Conservation (phyloP, 192 early-diverging fungal species). For the Coemansia erecta region DNA sequence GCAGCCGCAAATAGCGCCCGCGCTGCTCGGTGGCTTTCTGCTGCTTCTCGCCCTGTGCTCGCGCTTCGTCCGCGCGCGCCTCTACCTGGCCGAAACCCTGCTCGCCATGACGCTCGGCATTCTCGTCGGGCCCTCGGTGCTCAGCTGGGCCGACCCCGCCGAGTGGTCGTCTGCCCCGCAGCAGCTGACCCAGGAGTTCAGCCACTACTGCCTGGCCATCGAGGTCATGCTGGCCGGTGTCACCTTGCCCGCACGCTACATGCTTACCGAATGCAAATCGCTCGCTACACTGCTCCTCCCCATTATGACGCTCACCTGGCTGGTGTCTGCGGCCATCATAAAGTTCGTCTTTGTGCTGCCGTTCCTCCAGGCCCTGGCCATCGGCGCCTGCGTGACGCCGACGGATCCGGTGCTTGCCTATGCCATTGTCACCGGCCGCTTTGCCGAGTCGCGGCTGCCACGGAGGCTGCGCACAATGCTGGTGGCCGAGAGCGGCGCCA, state of each 20-base stretch:
- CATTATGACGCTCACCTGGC: constrained; percentile 82
- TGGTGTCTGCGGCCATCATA: constrained; percentile 63
- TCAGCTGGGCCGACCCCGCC: constrained; percentile 71
- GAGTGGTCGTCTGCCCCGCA: constrained; percentile 45
- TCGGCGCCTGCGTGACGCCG: constrained; percentile 82
- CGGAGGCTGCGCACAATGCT: constrained; percentile 70
- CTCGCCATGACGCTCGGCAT: constrained; percentile 86
- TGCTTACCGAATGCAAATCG: constrained; percentile 66
- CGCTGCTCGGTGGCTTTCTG: constrained; percentile 73
- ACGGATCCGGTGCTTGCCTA: constrained; percentile 95
- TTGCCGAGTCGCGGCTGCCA: constrained; percentile 88
- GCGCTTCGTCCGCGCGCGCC: constrained; percentile 64
- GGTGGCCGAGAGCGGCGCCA: constrained; percentile 80
- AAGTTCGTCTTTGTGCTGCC: constrained; percentile 49
- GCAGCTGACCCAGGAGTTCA: constrained; percentile 68
- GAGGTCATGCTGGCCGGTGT: constrained; percentile 82
- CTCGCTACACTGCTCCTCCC: constrained; percentile 75
- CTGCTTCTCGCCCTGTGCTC: constrained; percentile 68
- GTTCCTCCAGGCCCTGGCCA: constrained; percentile 62
- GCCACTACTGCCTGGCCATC: constrained; percentile 80
- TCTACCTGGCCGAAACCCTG: constrained; percentile 73
- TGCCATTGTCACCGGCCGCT: constrained; percentile 90
- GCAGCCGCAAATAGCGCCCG: constrained; percentile 47
- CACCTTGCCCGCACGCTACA: constrained; percentile 72
- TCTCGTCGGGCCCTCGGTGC: constrained; percentile 71